These are phyloP conservation scores for Salmacisia buchloeana DNA, from an alignment of 1,284 basidiomycete genomes.

Conservation along the genomic window DNA sequence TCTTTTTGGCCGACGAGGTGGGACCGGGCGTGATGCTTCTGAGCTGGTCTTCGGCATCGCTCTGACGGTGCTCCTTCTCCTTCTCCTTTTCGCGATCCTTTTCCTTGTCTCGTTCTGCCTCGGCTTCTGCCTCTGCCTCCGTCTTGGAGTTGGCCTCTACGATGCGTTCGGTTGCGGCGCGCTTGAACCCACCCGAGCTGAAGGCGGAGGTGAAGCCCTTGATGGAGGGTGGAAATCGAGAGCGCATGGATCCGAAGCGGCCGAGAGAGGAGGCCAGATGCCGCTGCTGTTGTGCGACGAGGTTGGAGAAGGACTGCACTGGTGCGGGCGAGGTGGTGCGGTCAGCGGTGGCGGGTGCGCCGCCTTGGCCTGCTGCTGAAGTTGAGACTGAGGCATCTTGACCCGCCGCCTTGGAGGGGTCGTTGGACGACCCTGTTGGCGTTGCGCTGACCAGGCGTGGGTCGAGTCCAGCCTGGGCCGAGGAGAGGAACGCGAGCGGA, in stretches of 20 bases:
- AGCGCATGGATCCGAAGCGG: slow-evolving; percentile 41
- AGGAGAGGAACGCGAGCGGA: too few relatives aligned
- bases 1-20: neutral
- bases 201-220: slow-evolving; percentile 46
- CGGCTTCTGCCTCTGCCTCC: slow-evolving; percentile 28
- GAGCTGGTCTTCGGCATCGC: neutral
- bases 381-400: slow-evolving; percentile 12
- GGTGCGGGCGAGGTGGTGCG: slow-evolving; percentile 8
- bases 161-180: slow-evolving; percentile 36
- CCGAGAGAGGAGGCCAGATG: slow-evolving; percentile 24
- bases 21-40: slow-evolving; percentile 3
- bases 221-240: slow-evolving; percentile 42
- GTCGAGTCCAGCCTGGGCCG: too few relatives aligned
- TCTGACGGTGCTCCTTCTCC: neutral
- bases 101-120: slow-evolving; percentile 8
- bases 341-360: slow-evolving; percentile 10
- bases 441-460: too few relatives aligned
- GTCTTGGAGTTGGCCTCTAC: slow-evolving; percentile 26
- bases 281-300: slow-evolving; percentile 12
- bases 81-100: neutral
- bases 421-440: too few relatives aligned
- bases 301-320: slow-evolving; percentile 21
- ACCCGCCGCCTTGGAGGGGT: slow-evolving; percentile 9
- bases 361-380: slow-evolving; percentile 6
- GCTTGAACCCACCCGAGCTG: slow-evolving; percentile 26